Base-by-base conservation (phyloP, 164 flowering plant species). In the Litsea cubeba region DNA sequence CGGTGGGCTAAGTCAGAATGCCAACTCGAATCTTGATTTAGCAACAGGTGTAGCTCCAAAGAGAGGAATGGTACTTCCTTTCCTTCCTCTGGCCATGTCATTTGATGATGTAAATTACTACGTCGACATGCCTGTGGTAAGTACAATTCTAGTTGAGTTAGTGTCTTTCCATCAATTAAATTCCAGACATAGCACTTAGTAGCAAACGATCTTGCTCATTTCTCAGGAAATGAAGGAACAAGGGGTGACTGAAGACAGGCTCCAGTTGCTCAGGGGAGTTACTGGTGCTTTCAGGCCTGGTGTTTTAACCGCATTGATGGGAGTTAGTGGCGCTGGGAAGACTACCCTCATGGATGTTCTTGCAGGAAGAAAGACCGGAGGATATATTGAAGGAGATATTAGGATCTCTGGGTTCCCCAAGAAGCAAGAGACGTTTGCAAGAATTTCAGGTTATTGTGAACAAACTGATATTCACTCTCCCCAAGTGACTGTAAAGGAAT, bases 31-130 rank as follows among this genome's bases (percentile, higher is more conserved):
- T 65, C 80, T 86, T 20, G 93, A 85, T 46, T 76, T 80, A 10
- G 87, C 88, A 3, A 78, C 74, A 25, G 96, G 88, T 5, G 85
- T 89, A 72, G 87, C 89, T 66, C 86, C 95, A 7, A 91, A 89
- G 84, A 88, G 89, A 88, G 99, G 99, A 81, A 96, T 96, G 98
- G 88, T 96, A 79, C 94, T 96, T 67, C 99, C 99, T 6, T 96
- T 96, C 73, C 78, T 83, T 69, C 98, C 97, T 14, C 86, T 94
- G 12, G 87, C 98, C 35, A 96, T 96, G 99, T 89, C 97, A 22
- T 96, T 96, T 49, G 91, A 93, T 60, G 79, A 67, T 24, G 87
- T 96, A 14, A 91, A 86, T 32, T 96, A 96, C 84, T 94, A 73
- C 71, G 99, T 96, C 23, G 97, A 94, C 81, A 92, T 96, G 98